These are phyloP conservation scores for Trichoderma simmonsii DNA, from an alignment of 2,329 filamentous ascomycete species.

Conservation along the genomic window DNA sequence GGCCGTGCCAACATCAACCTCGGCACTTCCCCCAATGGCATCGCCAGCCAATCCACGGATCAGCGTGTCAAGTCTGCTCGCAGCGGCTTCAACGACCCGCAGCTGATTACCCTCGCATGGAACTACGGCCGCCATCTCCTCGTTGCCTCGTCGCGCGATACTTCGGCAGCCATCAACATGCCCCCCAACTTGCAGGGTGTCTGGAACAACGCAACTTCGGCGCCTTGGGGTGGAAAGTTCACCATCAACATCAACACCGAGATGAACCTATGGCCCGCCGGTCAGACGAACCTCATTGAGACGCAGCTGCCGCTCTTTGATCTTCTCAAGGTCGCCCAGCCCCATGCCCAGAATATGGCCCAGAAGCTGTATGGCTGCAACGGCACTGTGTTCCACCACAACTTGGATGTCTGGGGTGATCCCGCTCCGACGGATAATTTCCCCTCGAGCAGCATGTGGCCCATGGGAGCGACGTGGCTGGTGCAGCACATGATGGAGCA, in stretches of 20 bases:
- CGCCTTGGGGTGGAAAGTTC: slow-evolving; percentile 43
- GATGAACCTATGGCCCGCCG: slow-evolving; percentile 47
- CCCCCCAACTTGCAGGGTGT: slow-evolving; percentile 30
- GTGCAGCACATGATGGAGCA: slow-evolving; percentile 39
- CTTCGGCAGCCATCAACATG: slow-evolving; percentile 21
- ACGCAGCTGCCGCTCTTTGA: slow-evolving; percentile 36
- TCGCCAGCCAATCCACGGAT: slow-evolving; percentile 14
- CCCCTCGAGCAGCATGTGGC: slow-evolving; percentile 33
- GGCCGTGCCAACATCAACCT: slow-evolving; percentile 26
- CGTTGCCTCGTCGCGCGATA: slow-evolving; percentile 25
- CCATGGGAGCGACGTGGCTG: slow-evolving; percentile 41
- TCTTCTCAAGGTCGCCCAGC: slow-evolving; percentile 30
- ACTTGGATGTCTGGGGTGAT: slow-evolving; percentile 35
- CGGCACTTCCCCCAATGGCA: slow-evolving; percentile 22
- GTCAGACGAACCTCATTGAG: slow-evolving; percentile 33
- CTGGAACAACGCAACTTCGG: slow-evolving; percentile 26
- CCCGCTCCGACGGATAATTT: slow-evolving; percentile 31
- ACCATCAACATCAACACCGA: slow-evolving; percentile 48
- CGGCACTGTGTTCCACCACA: slow-evolving; percentile 34
- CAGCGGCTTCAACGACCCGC: slow-evolving; percentile 20
- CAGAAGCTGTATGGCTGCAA: slow-evolving; percentile 32
- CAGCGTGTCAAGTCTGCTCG: slow-evolving; percentile 20
- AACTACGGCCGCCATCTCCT: slow-evolving; percentile 29
- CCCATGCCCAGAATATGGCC: slow-evolving; percentile 31
- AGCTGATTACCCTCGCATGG: slow-evolving; percentile 25